Base-by-base conservation (phyloP, 345 rosid genomes). In the Populus davidiana region DNA sequence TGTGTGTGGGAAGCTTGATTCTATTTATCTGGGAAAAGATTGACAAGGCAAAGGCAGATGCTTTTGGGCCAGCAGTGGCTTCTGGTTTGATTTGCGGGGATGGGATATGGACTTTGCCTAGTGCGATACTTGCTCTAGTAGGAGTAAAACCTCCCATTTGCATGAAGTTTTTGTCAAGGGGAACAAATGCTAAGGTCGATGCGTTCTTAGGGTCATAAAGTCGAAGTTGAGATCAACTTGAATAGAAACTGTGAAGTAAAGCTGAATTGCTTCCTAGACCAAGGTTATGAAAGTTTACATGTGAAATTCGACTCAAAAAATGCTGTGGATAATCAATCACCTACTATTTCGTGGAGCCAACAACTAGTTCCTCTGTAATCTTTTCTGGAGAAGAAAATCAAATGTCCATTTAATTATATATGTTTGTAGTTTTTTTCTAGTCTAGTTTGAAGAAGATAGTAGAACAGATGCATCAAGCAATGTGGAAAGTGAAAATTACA, bases 71-170 rank as follows among this genome's bases (percentile, higher is more conserved):
- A 8, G 87, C 87, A 0, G 78, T 86, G 9, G 87, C 87, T 44
- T 86, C 89, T 11, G 87, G 87, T 38, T 16, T 86, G 64, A 86
- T 84, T 16, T 86, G 63, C 21, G 63, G 63, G 63, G 63, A 56
- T 3, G 63, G 63, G 13, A 56, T 56, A 56, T 56, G 63, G 63
- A 56, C 63, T 56, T 56, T 56, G 63, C 63, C 63, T 9, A n/a
- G 63, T 3, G 23, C 63, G 1, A 50, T 84, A 69, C 89, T 86
- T 8, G 81, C 86, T 5, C 68, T 86, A 8, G 85, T 73, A 0
- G 79, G 80, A 71, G 81, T 84, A 35, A 80, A 81, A 25, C 89
- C 86, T 31, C 89, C 89, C 14, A 82, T 84, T 1, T 86, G 89
- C 80, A 86, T 86, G 87, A 78, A 84, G 75, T 86, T 86, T 81